Percentiles rank a stretch among this genome's conserved stretches.
Conservation (phyloP, 768 basidiomycete species). For the Nidularia sp. region DNA sequence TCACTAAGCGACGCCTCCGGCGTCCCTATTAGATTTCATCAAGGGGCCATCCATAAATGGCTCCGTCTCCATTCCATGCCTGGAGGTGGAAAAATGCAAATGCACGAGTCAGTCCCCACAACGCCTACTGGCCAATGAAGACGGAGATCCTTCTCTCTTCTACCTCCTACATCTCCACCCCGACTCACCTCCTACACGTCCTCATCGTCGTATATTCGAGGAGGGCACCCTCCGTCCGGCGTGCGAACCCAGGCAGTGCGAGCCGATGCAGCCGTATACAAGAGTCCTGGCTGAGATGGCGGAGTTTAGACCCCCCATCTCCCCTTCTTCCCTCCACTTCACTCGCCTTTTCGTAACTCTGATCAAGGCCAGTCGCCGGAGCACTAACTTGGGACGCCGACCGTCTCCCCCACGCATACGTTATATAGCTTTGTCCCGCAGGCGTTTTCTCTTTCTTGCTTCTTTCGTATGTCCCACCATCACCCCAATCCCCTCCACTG, state of each 20-base stretch:
- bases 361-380: neutral
- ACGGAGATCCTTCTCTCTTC: neutral
- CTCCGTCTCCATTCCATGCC: neutral
- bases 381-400: neutral
- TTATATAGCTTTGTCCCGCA: neutral
- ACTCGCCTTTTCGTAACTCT: conserved; percentile 12
- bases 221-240: neutral
- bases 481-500: neutral
- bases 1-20: neutral
- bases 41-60: conserved; percentile 9
- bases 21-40: conserved; percentile 3
- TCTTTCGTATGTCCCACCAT: neutral
- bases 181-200: neutral
- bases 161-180: neutral
- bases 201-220: neutral
- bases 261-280: conserved; percentile 13
- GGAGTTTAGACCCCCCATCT: conserved; percentile 21
- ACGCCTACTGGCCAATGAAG: neutral
- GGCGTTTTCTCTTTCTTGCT: neutral
- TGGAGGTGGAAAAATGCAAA: neutral
- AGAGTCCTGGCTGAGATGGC: conserved; percentile 8
- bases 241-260: conserved; percentile 26
- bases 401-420: neutral
- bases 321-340: conserved; percentile 14
- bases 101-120: neutral